Evolutionary conservation across 495 filamentous ascomycete genomes (phyloP).

Genomic region (Aspergillus incahuasiensis): DNA sequence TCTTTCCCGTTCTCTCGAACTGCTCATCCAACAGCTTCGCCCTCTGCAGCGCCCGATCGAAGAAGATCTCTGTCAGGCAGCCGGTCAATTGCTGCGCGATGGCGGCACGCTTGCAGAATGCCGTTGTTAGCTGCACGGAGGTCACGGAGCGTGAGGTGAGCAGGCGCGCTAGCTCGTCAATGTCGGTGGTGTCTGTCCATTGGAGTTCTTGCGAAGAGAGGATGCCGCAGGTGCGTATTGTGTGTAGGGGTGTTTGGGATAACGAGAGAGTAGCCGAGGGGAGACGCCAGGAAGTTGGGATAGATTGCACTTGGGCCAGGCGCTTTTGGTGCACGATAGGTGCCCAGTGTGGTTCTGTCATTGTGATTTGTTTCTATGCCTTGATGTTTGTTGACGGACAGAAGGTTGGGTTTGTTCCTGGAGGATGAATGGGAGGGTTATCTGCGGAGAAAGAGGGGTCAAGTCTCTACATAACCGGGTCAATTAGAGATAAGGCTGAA

Average conservation of each 20-base stretch:
- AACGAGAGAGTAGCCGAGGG: conserved; percentile 6
- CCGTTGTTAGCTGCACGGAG: conserved; percentile 45
- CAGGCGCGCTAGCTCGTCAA: conserved; percentile 37
- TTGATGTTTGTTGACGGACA: not conserved
- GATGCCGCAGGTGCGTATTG: conserved; percentile 25
- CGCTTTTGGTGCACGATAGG: conserved; percentile 13
- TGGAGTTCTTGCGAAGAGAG: conserved; percentile 44
- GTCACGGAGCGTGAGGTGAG: conserved; percentile 43
- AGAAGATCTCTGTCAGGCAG: conserved; percentile 64
- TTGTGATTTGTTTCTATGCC: not conserved
- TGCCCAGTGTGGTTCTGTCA: conserved; percentile 18
- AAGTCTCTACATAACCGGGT: not conserved
- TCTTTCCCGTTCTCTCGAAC: conserved; percentile 33
- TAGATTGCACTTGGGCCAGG: conserved; percentile 25
- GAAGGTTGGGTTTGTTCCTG: not conserved
- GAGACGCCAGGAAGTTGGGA: conserved; percentile 32
- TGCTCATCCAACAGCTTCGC: conserved; percentile 42
- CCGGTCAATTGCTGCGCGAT: conserved; percentile 55
- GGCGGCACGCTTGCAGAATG: conserved; percentile 56
- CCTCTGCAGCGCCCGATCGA: conserved; percentile 39
- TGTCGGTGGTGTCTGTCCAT: conserved; percentile 46
- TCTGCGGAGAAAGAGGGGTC: conserved; percentile 2
- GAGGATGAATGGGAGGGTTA: not conserved
- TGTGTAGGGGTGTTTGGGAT: conserved; percentile 13
- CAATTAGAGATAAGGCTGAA: not conserved